phyloP scores from a whole-genome alignment of 2,329 filamentous ascomycete species.

The Dactylellina sp. region DNA sequence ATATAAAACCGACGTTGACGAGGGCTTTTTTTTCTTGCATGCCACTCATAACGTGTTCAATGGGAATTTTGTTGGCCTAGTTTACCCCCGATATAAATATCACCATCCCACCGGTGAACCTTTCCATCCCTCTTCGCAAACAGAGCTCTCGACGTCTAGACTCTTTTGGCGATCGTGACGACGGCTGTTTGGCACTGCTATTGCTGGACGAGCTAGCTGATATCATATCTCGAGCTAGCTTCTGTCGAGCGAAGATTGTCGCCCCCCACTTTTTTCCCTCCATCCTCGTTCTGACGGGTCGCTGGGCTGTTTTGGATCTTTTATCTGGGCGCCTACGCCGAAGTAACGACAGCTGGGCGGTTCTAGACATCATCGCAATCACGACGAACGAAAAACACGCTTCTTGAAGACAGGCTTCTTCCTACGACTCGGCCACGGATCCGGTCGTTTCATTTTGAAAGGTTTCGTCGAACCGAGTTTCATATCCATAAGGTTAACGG shows the following conservation, averaged over 20 bases:
- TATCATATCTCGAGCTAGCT: neutral
- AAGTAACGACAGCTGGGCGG: neutral
- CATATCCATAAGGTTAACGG: neutral
- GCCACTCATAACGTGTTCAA: neutral
- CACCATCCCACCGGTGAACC: neutral
- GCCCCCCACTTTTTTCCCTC: slow-evolving; percentile 23
- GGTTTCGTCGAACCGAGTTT: neutral
- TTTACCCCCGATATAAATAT: slow-evolving; percentile 21
- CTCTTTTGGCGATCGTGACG: too few species aligned
- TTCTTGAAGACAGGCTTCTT: neutral
- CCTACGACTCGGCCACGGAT: neutral
- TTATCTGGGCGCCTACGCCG: too few species aligned
- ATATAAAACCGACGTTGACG: neutral
- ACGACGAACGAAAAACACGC: neutral
- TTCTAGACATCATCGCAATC: neutral
- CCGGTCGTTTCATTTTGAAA: slow-evolving; percentile 1
- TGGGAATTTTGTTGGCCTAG: slow-evolving; percentile 37
- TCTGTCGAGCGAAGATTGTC: neutral
- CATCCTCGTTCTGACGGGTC: neutral
- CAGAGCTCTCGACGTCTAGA: too few species aligned
- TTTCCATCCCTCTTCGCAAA: too few species aligned
- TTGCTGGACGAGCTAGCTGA: neutral
- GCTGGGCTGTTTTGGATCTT: neutral
- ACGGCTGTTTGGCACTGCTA: too few species aligned
- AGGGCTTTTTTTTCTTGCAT: neutral